Base-by-base conservation (phyloP, 73 alveolate genomes). In the Paramecium biaurelia region DNA sequence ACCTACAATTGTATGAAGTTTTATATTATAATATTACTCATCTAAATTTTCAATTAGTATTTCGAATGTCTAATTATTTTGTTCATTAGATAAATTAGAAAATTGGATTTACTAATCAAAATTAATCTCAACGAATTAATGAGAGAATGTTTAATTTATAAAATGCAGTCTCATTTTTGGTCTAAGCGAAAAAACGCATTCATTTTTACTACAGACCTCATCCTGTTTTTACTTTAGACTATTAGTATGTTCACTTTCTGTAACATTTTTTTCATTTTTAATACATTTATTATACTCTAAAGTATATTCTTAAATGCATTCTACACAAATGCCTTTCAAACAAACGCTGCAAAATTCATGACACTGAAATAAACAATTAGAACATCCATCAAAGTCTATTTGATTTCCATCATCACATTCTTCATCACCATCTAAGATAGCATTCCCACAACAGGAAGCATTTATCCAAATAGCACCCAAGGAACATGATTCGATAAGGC, bases 321-420 rank as follows among this genome's bases (percentile, higher is more conserved):
- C 96, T 93, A 85, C 94, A 47, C 58, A 47, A 12, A 14, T 0
- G 18, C 58, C 58, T 2, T 47, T 12, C 18, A 14, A 12, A 15
- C 58, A 47, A 15, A 15, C 7, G 14, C 1, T 14, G 8, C 58
- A 47, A 47, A 47, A 47, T 47, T 47, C 3, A 47, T 47, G 95
- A 12, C 70, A 63, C 47, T 95, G 95, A 37, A 89, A n/a, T 15
- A 5, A 9, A 18, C 98, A 93, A 7, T 70, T 5, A 12, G 58
- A 47, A 47, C 92, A 85, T 14, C 92, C 92, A 57, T 85, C 92
- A 20, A 43, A 85, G 23, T 85, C 37, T 21, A 53, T 42, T 4
- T 3, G 0, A 49, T 85, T 85, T 1, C 92, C 92, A 32, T 85
- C 92, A 89, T 92, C 95, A n/a, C 97, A 94, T 30, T 63, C 67